phyloP scores from a whole-genome alignment of 805 yeast species.

The Candida maltosa region DNA sequence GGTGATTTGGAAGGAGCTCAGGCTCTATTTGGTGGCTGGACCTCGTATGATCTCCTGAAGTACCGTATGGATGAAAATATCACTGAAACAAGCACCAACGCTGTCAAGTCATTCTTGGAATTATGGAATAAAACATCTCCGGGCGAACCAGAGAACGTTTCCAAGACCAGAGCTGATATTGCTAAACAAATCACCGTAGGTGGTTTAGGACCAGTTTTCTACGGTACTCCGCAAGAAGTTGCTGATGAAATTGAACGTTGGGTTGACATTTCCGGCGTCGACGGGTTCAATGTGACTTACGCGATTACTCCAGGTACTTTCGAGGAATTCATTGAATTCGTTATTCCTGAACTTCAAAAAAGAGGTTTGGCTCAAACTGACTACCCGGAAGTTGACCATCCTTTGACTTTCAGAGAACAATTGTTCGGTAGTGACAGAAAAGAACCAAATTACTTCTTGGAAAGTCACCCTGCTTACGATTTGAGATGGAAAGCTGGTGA shows the following conservation, averaged over 20 bases:
- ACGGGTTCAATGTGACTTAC: slow-evolving; percentile 41
- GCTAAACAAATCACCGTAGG: slow-evolving; percentile 26
- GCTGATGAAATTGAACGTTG: slow-evolving; percentile 38
- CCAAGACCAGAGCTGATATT: slow-evolving; percentile 18
- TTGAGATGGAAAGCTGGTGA: slow-evolving; percentile 23
- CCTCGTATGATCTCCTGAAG: slow-evolving; percentile 37
- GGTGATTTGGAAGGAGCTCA: slow-evolving; percentile 41
- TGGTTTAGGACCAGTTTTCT: slow-evolving; percentile 30
- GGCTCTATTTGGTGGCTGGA: slow-evolving; percentile 39
- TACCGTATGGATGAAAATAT: slow-evolving; percentile 29
- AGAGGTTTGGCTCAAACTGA: slow-evolving; percentile 35
- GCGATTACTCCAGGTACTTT: slow-evolving; percentile 33
- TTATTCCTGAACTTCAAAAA: slow-evolving; percentile 34
- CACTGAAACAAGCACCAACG: slow-evolving; percentile 27
- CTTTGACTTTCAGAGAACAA: slow-evolving; percentile 36
- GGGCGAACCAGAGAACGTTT: slow-evolving; percentile 14
- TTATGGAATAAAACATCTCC: slow-evolving; percentile 30
- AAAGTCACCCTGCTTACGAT: slow-evolving; percentile 17
- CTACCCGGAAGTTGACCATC: slow-evolving; percentile 23
- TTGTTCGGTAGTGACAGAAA: slow-evolving; percentile 22
- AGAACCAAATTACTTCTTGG: slow-evolving; percentile 14
- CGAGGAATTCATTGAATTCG: slow-evolving; percentile 32
- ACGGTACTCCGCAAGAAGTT: slow-evolving; percentile 35
- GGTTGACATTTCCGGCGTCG: slow-evolving; percentile 36
- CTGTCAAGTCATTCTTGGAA: slow-evolving; percentile 27